phyloP scores from a whole-genome alignment of 768 basidiomycete species.

The Suillus weaverae region DNA sequence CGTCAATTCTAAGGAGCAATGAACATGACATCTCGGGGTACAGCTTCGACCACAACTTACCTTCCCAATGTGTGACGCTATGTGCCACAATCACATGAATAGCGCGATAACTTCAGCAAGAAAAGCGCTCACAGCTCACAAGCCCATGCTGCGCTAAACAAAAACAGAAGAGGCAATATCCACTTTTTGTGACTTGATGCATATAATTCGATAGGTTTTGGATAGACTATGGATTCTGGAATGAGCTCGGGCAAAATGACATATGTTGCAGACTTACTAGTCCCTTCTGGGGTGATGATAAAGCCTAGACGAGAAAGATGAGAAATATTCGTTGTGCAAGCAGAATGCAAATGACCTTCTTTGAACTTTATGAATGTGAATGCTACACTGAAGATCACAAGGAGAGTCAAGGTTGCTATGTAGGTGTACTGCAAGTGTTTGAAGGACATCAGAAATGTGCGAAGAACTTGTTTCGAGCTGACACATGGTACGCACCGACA shows the following conservation, averaged over 20 bases:
- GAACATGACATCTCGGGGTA: not conserved
- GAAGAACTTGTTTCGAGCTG: not conserved
- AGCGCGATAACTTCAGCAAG: slow-evolving; percentile 5
- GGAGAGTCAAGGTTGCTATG: slow-evolving; percentile 63
- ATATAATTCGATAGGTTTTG: slow-evolving; percentile 59
- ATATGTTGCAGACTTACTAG: slow-evolving; percentile 12
- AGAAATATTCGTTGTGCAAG: not conserved
- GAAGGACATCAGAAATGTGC: slow-evolving; percentile 16
- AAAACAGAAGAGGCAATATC: slow-evolving; percentile 69
- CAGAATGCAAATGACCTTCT: slow-evolving; percentile 49
- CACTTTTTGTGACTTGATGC: slow-evolving; percentile 42
- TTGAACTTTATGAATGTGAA: slow-evolving; percentile 68
- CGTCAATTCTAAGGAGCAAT: slow-evolving; percentile 52
- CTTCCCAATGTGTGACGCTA: slow-evolving; percentile 83
- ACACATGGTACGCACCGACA: slow-evolving; percentile 64
- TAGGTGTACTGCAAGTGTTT: slow-evolving; percentile 68
- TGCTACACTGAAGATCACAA: slow-evolving; percentile 62
- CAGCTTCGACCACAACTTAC: slow-evolving; percentile 31
- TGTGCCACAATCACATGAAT: slow-evolving; percentile 6
- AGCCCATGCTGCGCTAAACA: slow-evolving; percentile 73
- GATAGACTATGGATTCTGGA: slow-evolving; percentile 53
- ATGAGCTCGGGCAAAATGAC: not conserved
- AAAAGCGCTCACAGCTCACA: slow-evolving; percentile 64
- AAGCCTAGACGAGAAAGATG: slow-evolving; percentile 12
- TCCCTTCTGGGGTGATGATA: slow-evolving; percentile 11